Base-by-base conservation (phyloP, 2,329 filamentous ascomycete genomes). In the Phialophora chinensis region DNA sequence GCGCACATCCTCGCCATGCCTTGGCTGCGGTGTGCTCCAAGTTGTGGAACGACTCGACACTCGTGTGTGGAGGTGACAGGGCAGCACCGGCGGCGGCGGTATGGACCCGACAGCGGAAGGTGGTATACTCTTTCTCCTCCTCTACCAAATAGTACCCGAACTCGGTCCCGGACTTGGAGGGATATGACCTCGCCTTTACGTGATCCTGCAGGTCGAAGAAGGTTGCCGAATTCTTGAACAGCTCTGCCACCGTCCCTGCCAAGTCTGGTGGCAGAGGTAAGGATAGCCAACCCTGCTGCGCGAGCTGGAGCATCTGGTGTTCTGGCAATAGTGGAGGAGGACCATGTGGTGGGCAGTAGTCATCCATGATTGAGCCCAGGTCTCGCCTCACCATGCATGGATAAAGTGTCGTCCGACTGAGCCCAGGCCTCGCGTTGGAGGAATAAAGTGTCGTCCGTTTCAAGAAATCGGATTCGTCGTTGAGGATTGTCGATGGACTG, bases 41-140 rank as follows among this genome's bases (percentile, higher is more conserved):
- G 20, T 35, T 31, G n/a, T 27, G 20, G 17, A 57, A 20, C 11
- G 35, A 20, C 3, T 8, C 23, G n/a, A 27, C 8, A 3, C 17
- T n/a, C 14, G 31, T 7, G 17, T 52, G 5, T 38, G 2, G 35
- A 4, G 64, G 31, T 20, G 42, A n/a, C 33, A 12, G 10, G 11
- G 33, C 10, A 4, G 11, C 11, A 3, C 8, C 10, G 8, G 31
- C 8, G 35, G 57, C 12, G 62, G 35, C 31, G 29, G 53, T 23
- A 29, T 60, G 66, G 4, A 65, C 49, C 20, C 63, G 63, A 60
- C 71, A 69, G 8, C 74, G 72, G 35, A 75, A 65, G 1, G 74
- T 75, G 38, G 74, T 27, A 50, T 75, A 75, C 56, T 75, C 72
- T 59, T 75, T 75, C 58, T 75, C 73, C 23, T 65, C 58, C 11